These are phyloP conservation scores for Zygotorulaspora danielsina DNA, from an alignment of 805 yeast genomes.

Conservation along the genomic window DNA sequence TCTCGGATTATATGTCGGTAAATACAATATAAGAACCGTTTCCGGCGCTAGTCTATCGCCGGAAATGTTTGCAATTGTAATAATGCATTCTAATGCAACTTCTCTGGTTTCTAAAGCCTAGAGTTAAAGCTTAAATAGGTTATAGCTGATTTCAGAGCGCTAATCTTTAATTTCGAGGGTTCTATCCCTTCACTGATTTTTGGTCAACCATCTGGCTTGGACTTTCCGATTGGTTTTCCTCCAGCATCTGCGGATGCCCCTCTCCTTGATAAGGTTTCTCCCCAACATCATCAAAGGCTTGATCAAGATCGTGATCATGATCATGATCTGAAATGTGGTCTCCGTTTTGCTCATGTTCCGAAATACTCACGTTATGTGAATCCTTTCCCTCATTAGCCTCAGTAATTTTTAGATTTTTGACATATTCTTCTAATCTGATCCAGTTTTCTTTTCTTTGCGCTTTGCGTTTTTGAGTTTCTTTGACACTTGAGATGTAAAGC, in stretches of 20 bases:
- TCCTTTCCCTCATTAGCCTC: slow-evolving; percentile 7
- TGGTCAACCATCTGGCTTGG: background rate
- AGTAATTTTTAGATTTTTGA: slow-evolving; percentile 33
- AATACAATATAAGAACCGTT: too few relatives aligned
- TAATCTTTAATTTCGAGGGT: background rate
- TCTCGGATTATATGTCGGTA: too few relatives aligned
- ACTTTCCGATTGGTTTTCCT: too few relatives aligned
- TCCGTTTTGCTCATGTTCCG: background rate
- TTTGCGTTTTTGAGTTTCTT: slow-evolving; percentile 64
- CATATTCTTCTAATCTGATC: slow-evolving; percentile 63
- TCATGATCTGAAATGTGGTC: slow-evolving; percentile 1
- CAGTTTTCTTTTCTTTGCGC: slow-evolving; percentile 63
- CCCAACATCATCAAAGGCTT: background rate
- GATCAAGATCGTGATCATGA: background rate
- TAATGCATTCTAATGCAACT: too few relatives aligned
- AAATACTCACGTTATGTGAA: background rate
- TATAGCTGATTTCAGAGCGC: too few relatives aligned
- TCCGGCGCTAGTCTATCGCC: too few relatives aligned
- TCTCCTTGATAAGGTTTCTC: background rate
- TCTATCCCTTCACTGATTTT: background rate
- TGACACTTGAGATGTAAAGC: slow-evolving; percentile 72
- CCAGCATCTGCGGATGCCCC: background rate
- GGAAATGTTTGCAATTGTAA: too few relatives aligned
- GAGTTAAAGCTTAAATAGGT: too few relatives aligned
- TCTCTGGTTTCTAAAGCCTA: too few relatives aligned